phyloP scores from a whole-genome alignment of 768 basidiomycete genomes.

The Termitomyces eurrhizus region DNA sequence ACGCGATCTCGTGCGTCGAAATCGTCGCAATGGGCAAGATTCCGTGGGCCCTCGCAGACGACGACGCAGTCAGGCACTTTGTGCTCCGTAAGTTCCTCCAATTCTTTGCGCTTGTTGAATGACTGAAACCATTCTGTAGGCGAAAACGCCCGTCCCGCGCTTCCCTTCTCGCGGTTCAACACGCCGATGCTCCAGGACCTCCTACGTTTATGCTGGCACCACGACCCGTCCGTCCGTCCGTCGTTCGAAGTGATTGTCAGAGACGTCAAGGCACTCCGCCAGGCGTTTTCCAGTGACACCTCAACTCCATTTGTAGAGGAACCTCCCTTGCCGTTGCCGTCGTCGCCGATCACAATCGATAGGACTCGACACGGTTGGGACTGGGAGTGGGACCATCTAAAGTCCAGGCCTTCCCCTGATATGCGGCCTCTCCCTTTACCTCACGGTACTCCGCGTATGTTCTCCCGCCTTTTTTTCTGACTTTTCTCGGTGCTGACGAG shows the following conservation, averaged over 20 bases:
- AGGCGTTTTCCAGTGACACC: constrained; percentile 17
- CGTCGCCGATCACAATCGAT: constrained; percentile 12
- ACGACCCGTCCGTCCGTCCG: constrained; percentile 44
- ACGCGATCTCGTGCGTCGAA: constrained; percentile 61
- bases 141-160: neutral
- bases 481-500: neutral
- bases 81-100: constrained; percentile 40
- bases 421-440: constrained; percentile 32
- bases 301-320: constrained; percentile 6
- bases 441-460: constrained; percentile 18
- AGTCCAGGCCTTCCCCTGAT: constrained; percentile 32
- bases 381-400: constrained; percentile 11
- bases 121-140: constrained; percentile 10
- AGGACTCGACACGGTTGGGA: constrained; percentile 2
- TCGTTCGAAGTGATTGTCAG: constrained; percentile 47
- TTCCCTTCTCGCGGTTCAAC: constrained; percentile 16
- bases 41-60: constrained; percentile 52
- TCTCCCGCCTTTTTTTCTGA: neutral
- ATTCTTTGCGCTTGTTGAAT: neutral
- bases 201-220: constrained; percentile 54
- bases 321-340: constrained; percentile 4
- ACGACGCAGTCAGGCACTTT: constrained; percentile 45
- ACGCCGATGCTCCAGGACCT: constrained; percentile 36
- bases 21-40: constrained; percentile 58
- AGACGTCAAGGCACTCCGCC: constrained; percentile 42